These are phyloP conservation scores for Russula virescens DNA, from an alignment of 768 basidiomycete genomes.

Conservation along the genomic window DNA sequence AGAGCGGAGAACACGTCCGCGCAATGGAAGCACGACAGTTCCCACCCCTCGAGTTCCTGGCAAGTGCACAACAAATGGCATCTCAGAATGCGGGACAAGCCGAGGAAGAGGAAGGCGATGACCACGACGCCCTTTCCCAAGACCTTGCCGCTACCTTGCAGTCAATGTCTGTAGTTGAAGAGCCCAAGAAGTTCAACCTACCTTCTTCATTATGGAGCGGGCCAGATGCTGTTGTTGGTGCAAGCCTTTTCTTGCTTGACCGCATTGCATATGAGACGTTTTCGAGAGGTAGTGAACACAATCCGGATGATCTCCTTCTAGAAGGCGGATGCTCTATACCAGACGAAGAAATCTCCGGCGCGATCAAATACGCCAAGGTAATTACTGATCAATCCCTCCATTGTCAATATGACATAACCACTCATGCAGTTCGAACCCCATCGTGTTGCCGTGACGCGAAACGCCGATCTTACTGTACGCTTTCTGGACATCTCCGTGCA, in stretches of 20 bases:
- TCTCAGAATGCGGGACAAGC: background rate
- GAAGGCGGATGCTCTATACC: slow-evolving; percentile 50
- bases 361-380: slow-evolving; percentile 54
- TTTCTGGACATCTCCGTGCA: slow-evolving; percentile 75
- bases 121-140: slow-evolving; percentile 28
- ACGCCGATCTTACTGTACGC: slow-evolving; percentile 56
- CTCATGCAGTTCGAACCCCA: slow-evolving; percentile 49
- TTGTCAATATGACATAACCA: background rate
- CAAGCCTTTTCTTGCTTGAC: slow-evolving; percentile 43
- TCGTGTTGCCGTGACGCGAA: slow-evolving; percentile 58
- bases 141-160: slow-evolving; percentile 41
- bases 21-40: slow-evolving; percentile 61
- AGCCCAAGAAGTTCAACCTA: slow-evolving; percentile 34
- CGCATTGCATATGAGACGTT: slow-evolving; percentile 44
- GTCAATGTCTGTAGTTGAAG: slow-evolving; percentile 34
- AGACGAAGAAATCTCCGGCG: slow-evolving; percentile 45
- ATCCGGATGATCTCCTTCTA: slow-evolving; percentile 29
- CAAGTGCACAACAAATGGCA: background rate
- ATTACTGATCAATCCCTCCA: slow-evolving; percentile 16
- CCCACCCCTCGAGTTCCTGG: slow-evolving; percentile 49
- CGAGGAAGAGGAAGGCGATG: background rate
- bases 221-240: slow-evolving; percentile 37
- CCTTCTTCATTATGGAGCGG: slow-evolving; percentile 37
- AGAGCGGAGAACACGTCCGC: slow-evolving; percentile 43
- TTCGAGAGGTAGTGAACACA: slow-evolving; percentile 23